Base-by-base conservation (phyloP, 371 early-diverging fungal genomes). In the Actinomucor elegans region DNA sequence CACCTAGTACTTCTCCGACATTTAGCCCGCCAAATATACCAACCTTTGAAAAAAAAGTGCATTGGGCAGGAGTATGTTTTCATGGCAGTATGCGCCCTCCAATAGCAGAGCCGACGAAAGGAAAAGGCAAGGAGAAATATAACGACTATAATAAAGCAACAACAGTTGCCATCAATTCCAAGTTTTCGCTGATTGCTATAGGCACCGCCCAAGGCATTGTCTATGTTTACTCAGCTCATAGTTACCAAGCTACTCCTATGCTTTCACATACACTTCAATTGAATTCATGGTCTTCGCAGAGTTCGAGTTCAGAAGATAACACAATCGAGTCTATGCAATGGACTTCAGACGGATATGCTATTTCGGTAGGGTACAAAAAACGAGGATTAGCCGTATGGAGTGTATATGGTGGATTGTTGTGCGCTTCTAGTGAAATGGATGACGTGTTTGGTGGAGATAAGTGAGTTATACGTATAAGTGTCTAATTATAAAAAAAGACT, bases 311-410 rank as follows among this genome's bases (percentile, higher is more conserved):
- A 21, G 17, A 14, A 15, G 41, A 41, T 8, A 38, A 41, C 17
- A 18, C 51, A 8, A 57, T 67, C 2, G 47, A 61, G 24, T 54
- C 80, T 0, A 35, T 93, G 14, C 74, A 71, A 20, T 93, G 94
- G 94, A 85, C 90, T 12, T 75, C 79, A 7, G 90, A 91, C 65
- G 91, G 92, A 31, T 82, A 81, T 54, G 88, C 88, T 0, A 58
- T 93, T 12, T 87, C 91, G 1, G 87, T 85, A 44, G 89, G 88
- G 20, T 89, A 83, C 73, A 67, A 60, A 27, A 48, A 62, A 37
- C 81, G 55, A 26, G 77, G 93, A 12, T 52, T 91, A 15, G 77
- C 88, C 2, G 66, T 91, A 4, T 92, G 91, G 90, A 91, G 90
- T 71, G 86, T 87, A 2, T 93, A 83, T 62, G 94, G 94, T 6